Evolutionary conservation across 1,284 basidiomycete species (phyloP), one percentile per base, ranked within the genome.

Genomic region (Ustilago xerochloae): DNA sequence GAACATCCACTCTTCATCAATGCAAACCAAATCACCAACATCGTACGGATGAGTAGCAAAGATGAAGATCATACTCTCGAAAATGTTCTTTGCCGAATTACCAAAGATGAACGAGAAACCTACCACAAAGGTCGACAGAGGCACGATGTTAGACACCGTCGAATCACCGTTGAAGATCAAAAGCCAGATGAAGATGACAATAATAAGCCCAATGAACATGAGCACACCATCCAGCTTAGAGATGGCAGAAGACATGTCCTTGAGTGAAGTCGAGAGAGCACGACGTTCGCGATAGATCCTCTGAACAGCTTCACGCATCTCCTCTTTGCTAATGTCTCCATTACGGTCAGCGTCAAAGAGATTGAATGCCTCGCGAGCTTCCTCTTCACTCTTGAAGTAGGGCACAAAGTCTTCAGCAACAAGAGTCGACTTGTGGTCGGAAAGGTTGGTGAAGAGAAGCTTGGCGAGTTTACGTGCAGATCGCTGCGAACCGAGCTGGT

Each of bases 221-320:
- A 93, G 86, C n/a, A 83, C 81, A 9, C 66, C 63, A 46, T 83
- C 80, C 10, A 83, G 74, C 61, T 81, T 81, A 36, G 64, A 58
- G 48, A 83, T 71, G 61, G 81, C 81, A 13, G 66, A 69, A 22
- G 70, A 75, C 77, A 80, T 81, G 54, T 83, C 81, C 69, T 81
- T 16, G 92, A 92, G 13, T 88, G 77, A 89, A 16, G 90, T 88
- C 2, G 89, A 89, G 33, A 93, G 85, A 3, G 91, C 87, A 77
- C 91, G 92, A 20, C 92, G 88, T 83, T 93, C 92, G 53, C 88
- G 87, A 80, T 93, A 93, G 53, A 93, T 93, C 30, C 91, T 87
- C 77, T 92, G 90, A 3, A 93, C 92, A 1, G 90, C 91, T 79
- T 92, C 91, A 43, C 92, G 88, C 91, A 93, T 93, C 85, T 93